Evolutionary conservation across 2,329 filamentous ascomycete species (phyloP).

Genomic region (Sporothrix brunneoviolacea): DNA sequence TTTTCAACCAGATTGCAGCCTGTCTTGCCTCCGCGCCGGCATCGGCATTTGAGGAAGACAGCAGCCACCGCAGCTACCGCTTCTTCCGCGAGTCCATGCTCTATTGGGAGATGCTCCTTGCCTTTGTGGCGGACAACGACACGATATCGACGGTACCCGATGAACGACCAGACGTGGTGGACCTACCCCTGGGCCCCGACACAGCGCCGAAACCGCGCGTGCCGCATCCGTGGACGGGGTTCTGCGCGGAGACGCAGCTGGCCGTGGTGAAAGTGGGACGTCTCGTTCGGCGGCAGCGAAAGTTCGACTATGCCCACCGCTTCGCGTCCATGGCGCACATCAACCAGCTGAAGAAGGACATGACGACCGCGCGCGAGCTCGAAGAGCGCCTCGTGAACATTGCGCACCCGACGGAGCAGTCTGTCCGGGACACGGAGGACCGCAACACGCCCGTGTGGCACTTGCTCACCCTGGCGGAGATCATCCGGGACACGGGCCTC

Average conservation of each 20-base stretch:
- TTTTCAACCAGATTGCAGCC: conserved; percentile 40
- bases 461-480: conserved; percentile 45
- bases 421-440: conserved; percentile 45
- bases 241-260: conserved; percentile 36
- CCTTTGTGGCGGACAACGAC: conserved; percentile 42
- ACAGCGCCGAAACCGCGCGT: conserved; percentile 20
- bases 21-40: conserved; percentile 26
- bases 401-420: conserved; percentile 38
- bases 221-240: conserved; percentile 44
- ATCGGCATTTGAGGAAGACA: conserved; percentile 26
- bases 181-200: conserved; percentile 4
- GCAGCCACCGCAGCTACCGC: conserved; percentile 30
- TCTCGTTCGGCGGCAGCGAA: conserved; percentile 31
- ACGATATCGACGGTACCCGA: conserved; percentile 29
- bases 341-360: conserved; percentile 27
- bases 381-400: conserved; percentile 41
- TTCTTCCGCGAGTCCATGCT: conserved; percentile 51
- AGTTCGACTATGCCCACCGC: conserved; percentile 24
- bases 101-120: conserved; percentile 54
- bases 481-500: conserved; percentile 45
- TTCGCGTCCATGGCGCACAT: conserved; percentile 28
- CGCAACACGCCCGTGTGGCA: conserved; percentile 45
- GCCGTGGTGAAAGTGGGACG: conserved; percentile 40
- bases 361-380: conserved; percentile 31
- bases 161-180: not conserved